Base-by-base conservation (phyloP, 148 eudicot genomes). In the Fagopyrum homotropicum region DNA sequence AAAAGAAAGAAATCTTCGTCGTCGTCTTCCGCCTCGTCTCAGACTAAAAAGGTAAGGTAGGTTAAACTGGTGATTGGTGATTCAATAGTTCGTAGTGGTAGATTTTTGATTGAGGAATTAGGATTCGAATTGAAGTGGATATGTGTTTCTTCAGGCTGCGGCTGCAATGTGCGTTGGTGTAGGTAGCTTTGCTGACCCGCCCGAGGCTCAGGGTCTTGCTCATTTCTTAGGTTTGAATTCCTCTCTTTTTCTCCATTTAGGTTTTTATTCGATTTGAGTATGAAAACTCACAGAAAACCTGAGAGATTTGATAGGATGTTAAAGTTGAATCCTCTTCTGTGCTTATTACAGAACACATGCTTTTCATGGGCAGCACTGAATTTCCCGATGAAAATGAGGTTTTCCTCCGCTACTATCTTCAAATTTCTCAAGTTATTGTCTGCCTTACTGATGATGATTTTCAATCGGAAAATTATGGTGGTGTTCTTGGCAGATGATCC, bases 331-430 rank as follows among this genome's bases (percentile, higher is more conserved):
- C 44, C 12, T 66, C 14, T 35, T 66, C 49, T 7, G 15, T 73
- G 40, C 59, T 75, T 55, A 29, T 75, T 82, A 80, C 88, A 94
- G 97, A 94, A 83, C 98, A 94, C 81, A 94, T 94, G 98, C 89
- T 94, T 44, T 94, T 94, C 85, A 94, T 94, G 98, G 98, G 98
- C 61, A 94, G 98, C 85, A 78, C 89, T 82, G 91, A 88, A 50
- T 94, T 90, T 82, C 98, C 98, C 11, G 96, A 94, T 85, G 98
- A 94, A 76, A 94, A 94, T 72, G 98, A 94, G 98, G 98, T 94
- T 68, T 78, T 83, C 79, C 45, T 35, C 12, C 50, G 69, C 50
- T 30, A 47, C 9, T 71, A 54, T 78, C 15, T 51, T 19, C 71
- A 57, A 74, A 45, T 45, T 57, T 71, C 68, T 47, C 7, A 5